Evolutionary conservation across 495 filamentous ascomycete species (phyloP).

Genomic region (Aspergillus diversus): DNA sequence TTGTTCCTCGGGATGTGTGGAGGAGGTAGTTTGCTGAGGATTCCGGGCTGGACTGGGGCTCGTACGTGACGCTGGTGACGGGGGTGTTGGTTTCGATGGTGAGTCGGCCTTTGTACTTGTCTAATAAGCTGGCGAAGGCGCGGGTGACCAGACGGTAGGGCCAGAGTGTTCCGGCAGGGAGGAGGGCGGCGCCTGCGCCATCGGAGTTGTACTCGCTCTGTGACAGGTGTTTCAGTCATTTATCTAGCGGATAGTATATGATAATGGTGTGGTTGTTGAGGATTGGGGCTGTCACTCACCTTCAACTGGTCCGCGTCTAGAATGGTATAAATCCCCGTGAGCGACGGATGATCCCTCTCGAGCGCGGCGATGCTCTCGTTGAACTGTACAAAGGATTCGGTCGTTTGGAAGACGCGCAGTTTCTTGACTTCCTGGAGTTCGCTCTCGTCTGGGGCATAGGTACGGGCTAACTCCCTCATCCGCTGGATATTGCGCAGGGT

Average conservation of each 20-base stretch:
- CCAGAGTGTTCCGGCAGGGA: constrained; percentile 62
- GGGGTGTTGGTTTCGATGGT: constrained; percentile 81
- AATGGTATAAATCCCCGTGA: constrained; percentile 35
- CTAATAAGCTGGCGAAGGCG: constrained; percentile 61
- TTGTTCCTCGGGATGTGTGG: constrained; percentile 64
- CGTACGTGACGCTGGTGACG: constrained; percentile 44
- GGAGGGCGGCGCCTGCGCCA: constrained; percentile 49
- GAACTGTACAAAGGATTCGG: constrained; percentile 29
- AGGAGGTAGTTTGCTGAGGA: constrained; percentile 35
- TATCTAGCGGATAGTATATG: neutral
- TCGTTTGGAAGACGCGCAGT: constrained; percentile 36
- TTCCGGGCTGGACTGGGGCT: neutral
- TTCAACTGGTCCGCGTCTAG: constrained; percentile 27
- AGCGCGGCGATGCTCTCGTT: constrained; percentile 29
- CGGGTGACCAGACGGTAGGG: constrained; percentile 79
- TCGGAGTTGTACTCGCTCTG: constrained; percentile 41
- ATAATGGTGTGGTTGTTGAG: neutral
- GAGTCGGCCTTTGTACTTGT: constrained; percentile 47
- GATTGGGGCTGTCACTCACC: constrained; percentile 2
- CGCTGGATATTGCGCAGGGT: constrained; percentile 34
- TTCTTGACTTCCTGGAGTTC: constrained; percentile 35
- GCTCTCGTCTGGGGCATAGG: constrained; percentile 30
- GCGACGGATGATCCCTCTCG: constrained; percentile 32
- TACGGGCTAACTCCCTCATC: constrained; percentile 32
- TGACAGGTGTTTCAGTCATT: no score